phyloP scores from a whole-genome alignment of 2,329 filamentous ascomycete genomes.

The Trichophyton mentagrophytes region DNA sequence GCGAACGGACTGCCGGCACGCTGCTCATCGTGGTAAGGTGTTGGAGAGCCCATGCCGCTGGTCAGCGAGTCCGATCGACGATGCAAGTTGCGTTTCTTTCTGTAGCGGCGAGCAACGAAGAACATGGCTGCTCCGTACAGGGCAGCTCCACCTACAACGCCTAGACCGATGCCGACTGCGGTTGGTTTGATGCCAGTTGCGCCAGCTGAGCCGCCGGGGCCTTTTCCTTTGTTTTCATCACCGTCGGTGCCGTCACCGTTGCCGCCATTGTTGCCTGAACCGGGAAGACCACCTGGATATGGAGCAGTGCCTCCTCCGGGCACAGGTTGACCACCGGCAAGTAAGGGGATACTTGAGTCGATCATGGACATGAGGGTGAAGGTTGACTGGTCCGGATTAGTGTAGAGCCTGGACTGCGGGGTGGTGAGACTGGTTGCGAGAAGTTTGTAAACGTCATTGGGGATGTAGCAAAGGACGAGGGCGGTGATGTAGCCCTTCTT shows the following conservation, averaged over 20 bases:
- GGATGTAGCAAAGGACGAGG: slow-evolving; percentile 63
- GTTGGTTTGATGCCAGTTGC: slow-evolving; percentile 28
- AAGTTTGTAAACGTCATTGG: slow-evolving; percentile 52
- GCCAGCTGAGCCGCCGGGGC: slow-evolving; percentile 27
- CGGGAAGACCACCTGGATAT: slow-evolving; percentile 22
- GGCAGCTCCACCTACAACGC: slow-evolving; percentile 63
- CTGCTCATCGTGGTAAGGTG: slow-evolving; percentile 44
- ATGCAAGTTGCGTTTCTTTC: slow-evolving; percentile 68
- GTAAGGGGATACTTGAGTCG: slow-evolving; percentile 67
- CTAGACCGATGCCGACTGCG: slow-evolving; percentile 58
- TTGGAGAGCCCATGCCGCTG: slow-evolving; percentile 38
- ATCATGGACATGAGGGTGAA: slow-evolving; percentile 65
- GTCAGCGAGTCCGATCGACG: slow-evolving; percentile 63
- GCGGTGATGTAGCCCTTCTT: slow-evolving; percentile 70
- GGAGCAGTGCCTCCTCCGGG: slow-evolving; percentile 16
- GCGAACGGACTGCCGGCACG: slow-evolving; percentile 35
- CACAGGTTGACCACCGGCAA: slow-evolving; percentile 28
- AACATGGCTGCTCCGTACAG: slow-evolving; percentile 95
- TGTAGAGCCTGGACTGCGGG: slow-evolving; percentile 62
- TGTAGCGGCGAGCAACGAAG: slow-evolving; percentile 78
- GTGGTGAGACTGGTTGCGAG: slow-evolving; percentile 58
- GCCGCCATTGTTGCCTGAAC: slow-evolving; percentile 27
- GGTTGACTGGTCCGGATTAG: slow-evolving; percentile 53
- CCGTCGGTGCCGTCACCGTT: not conserved
- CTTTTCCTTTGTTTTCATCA: not conserved